These are phyloP conservation scores for Daldinia decipiens DNA, from an alignment of 495 filamentous ascomycete species.

Conservation along the genomic window DNA sequence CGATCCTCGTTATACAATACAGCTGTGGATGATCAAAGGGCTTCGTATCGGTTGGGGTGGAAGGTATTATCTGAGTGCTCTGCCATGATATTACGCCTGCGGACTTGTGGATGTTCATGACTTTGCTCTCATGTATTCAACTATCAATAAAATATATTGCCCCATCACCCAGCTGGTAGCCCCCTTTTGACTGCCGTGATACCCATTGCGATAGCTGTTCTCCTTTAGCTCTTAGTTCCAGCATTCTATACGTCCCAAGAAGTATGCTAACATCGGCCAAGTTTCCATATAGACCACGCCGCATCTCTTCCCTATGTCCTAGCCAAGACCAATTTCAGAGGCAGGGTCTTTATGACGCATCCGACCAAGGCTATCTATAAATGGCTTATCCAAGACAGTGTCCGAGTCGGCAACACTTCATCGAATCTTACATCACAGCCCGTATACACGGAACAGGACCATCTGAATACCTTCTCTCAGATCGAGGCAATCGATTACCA, in stretches of 20 bases:
- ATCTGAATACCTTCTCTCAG: constrained; percentile 86
- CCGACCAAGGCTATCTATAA: constrained; percentile 99
- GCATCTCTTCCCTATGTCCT: constrained; percentile 96
- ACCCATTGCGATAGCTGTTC: constrained; percentile 18
- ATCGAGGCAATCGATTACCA: constrained; percentile 99
- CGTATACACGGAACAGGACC: constrained; percentile 93
- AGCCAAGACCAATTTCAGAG: constrained; percentile 96
- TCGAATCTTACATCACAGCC: constrained; percentile 76
- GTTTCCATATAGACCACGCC: constrained; percentile 98
- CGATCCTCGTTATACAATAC: constrained; percentile 26
- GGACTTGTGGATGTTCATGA: constrained; percentile 15
- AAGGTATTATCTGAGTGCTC: constrained; percentile 9
- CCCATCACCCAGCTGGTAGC: constrained; percentile 41
- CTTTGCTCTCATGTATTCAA: constrained; percentile 44
- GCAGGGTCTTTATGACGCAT: constrained; percentile 98
- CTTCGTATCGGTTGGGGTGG: constrained; percentile 35
- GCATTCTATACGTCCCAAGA: constrained; percentile 20
- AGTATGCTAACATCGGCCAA: constrained; percentile 56
- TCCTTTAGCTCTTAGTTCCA: constrained; percentile 14
- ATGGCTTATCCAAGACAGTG: constrained; percentile 96
- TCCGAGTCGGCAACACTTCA: constrained; percentile 85
- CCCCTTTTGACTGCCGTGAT: constrained; percentile 31
- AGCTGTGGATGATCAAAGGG: constrained; percentile 28
- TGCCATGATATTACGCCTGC: constrained; percentile 10
- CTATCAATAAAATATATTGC: constrained; percentile 48